Base-by-base conservation (phyloP, 768 basidiomycete species). In the Kockovaella imperatae region DNA sequence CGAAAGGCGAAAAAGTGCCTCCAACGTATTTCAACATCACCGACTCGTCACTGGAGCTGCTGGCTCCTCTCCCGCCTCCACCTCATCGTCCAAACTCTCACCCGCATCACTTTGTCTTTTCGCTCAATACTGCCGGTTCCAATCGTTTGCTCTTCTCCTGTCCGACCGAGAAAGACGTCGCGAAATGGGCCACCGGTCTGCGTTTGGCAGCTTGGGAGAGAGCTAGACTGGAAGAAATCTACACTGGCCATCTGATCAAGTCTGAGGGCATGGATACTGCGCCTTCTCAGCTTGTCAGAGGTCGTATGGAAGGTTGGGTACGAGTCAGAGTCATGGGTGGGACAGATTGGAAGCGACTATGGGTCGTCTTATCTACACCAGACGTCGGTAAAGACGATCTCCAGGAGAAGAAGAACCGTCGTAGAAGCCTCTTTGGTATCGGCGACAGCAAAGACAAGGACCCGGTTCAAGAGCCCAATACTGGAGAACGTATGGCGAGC, bases 171-270 rank as follows among this genome's bases (percentile, higher is more conserved):
- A 68, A 75, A 35, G 78, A 82, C 14, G 76, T 91, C 45, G 76
- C 84, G 26, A 81, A 83, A n/a, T 97, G 93, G 93, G 82, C 87
- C 5, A 83, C 87, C 20, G 88, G 89, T 4, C 76, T 97, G 30
- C 83, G 95, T 15, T 77, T 99, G 4, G 82, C 84, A 8, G 79
- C 85, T 43, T 99, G 90, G 89, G 95, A 99, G 73, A 89, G 91
- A 64, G 83, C 87, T 1, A 81, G 89, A 35, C 77, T 96, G 14
- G 88, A 95, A 71, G 93, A 99, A 74, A 89, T 99, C 51, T 97
- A 97, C 68, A 96, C 95, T 0, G 91, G 89, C 4, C 87, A 96
- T 74, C 73, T 96, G 35, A 78, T 96, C 54, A 78, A 87, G 44
- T 76, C 74, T 39, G 64, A 39, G 35, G 61, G 67, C 29, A 56